phyloP scores from a whole-genome alignment of 805 yeast genomes.

The Candida ficus region DNA sequence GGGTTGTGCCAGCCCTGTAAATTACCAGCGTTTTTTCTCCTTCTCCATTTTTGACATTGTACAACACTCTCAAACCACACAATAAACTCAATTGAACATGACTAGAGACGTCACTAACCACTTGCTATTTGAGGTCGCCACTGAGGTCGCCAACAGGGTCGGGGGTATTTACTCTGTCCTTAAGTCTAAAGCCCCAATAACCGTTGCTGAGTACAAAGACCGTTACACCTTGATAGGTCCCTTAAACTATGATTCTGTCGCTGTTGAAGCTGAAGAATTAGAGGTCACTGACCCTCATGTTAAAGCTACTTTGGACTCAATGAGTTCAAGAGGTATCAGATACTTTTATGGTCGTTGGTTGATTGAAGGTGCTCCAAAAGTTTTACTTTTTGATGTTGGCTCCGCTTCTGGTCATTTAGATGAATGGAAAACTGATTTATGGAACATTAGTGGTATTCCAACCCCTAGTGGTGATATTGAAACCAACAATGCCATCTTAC shows the following conservation, averaged over 20 bases:
- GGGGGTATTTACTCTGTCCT: constrained; percentile 97
- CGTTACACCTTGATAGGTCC: constrained; percentile 88
- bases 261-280: constrained; percentile 76
- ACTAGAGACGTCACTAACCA: constrained; percentile 84
- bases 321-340: constrained; percentile 76
- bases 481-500: constrained; percentile 84
- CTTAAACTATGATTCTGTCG: constrained; percentile 64
- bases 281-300: constrained; percentile 52
- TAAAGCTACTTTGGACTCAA: constrained; percentile 62
- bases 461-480: constrained; percentile 86
- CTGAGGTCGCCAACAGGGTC: constrained; percentile 96
- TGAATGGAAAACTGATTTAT: constrained; percentile 93
- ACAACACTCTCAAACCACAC: neutral
- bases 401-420: constrained; percentile 67
- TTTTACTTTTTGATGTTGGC: constrained; percentile 77
- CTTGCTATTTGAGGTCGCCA: constrained; percentile 87
- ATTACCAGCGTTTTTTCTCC: neutral
- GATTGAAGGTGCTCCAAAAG: constrained; percentile 96
- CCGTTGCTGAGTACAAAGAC: constrained; percentile 87
- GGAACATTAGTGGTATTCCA: constrained; percentile 91
- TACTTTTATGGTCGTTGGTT: constrained; percentile 94
- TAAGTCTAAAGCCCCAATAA: constrained; percentile 94
- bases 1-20: too few relatives aligned
- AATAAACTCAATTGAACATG: too few relatives aligned
- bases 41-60: too few relatives aligned